phyloP scores from a whole-genome alignment of 805 yeast genomes.

The Metschnikowia sp. region DNA sequence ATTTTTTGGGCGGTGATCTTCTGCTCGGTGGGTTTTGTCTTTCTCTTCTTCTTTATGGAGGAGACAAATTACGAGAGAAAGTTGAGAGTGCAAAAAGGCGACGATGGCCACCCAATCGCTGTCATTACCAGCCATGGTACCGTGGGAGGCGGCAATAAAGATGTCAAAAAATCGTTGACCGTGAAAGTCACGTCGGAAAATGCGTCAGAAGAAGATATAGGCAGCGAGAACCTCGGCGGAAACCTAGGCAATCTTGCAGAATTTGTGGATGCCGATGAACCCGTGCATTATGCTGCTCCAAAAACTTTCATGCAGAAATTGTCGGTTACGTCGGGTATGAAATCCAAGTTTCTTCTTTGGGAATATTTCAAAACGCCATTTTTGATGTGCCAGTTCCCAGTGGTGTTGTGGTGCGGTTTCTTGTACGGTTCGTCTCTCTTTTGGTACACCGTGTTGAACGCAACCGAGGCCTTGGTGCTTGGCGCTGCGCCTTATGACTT shows the following conservation, averaged over 20 bases:
- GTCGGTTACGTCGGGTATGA: constrained; percentile 13
- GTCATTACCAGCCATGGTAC: constrained; percentile 12
- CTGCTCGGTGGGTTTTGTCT: constrained; percentile 8
- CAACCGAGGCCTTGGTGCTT: constrained; percentile 22
- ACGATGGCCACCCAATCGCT: constrained; percentile 6
- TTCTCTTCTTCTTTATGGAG: constrained; percentile 17
- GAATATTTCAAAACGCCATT: constrained; percentile 20
- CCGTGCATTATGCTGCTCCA: constrained; percentile 5
- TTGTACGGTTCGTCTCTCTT: constrained; percentile 21
- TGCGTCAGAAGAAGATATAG: constrained; percentile 3
- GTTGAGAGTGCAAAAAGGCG: constrained; percentile 8
- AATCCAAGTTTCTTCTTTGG: constrained; percentile 14
- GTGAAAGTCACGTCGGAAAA: constrained; percentile 1
- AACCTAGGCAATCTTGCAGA: constrained; percentile 9
- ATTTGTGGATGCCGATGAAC: constrained; percentile 6
- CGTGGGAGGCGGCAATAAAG: background rate
- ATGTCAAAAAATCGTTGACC: background rate
- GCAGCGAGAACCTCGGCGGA: constrained; percentile 3
- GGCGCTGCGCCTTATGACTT: constrained; percentile 50
- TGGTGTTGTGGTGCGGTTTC: constrained; percentile 21
- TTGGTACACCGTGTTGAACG: constrained; percentile 24
- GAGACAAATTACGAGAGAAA: constrained; percentile 16
- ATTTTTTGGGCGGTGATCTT: constrained; percentile 15
- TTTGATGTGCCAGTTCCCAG: constrained; percentile 14
- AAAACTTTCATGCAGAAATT: constrained; percentile 13